A percentile compares a stretch with the other conserved stretches of the same genome.
These are phyloP conservation scores for Hypoxylon sp. DNA, from an alignment of 2,329 filamentous ascomycete genomes.

Conservation along the genomic window DNA sequence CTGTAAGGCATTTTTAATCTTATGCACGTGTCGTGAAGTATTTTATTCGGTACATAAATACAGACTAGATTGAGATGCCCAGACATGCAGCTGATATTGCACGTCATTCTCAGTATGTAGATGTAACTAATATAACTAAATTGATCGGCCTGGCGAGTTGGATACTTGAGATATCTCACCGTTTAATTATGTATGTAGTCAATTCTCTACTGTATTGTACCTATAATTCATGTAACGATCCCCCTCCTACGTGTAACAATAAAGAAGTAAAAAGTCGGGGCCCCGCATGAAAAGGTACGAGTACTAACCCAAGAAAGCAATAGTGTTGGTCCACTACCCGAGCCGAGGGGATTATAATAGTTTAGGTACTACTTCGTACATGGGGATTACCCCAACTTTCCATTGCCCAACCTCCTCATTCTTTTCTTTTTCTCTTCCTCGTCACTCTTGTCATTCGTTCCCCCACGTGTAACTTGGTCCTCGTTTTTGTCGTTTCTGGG, in stretches of 20 bases:
- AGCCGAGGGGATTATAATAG: not conserved
- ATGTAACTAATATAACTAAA: too few species aligned
- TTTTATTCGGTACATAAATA: slow-evolving; percentile 8
- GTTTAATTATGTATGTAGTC: too few species aligned
- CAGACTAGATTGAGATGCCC: not conserved
- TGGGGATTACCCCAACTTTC: not conserved
- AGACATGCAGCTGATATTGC: slow-evolving; percentile 13
- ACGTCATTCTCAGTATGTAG: slow-evolving; percentile 2
- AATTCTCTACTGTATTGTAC: too few species aligned
- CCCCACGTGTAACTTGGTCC: too few species aligned
- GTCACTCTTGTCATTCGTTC: not conserved
- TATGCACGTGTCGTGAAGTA: slow-evolving; percentile 20
- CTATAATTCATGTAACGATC: slow-evolving; percentile 6
- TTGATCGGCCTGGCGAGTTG: too few species aligned
- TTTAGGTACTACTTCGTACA: not conserved
- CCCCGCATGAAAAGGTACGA: slow-evolving; percentile 3
- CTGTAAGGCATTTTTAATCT: slow-evolving; percentile 3
- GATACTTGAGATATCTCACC: too few species aligned
- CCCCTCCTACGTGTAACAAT: slow-evolving; percentile 13
- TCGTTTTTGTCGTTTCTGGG: too few species aligned
- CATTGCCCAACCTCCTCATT: not conserved
- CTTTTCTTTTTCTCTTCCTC: not conserved
- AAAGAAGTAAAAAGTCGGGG: slow-evolving; percentile 1
- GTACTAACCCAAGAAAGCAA: slow-evolving; percentile 4
- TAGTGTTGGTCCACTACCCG: not conserved